Evolutionary conservation across 163 green algal genomes (phyloP).

Genomic region (Scenedesmus sp.): DNA sequence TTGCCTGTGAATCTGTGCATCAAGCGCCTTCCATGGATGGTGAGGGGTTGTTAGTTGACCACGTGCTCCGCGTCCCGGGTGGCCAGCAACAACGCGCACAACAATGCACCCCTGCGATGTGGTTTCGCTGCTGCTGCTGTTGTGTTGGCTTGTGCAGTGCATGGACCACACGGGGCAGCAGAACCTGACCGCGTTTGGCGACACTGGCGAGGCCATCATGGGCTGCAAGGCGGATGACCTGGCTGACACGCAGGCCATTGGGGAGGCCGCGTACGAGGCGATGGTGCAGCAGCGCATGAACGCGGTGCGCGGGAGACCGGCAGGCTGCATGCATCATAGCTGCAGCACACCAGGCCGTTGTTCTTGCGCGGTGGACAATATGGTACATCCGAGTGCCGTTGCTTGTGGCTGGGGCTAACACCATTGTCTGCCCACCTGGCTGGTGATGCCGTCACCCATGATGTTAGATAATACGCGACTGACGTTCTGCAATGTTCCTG

Average conservation of each 20-base stretch:
- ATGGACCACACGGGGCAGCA: constrained; percentile 85
- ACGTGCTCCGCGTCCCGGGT: too few species aligned
- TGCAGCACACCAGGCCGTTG: too few species aligned
- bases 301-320: too few species aligned
- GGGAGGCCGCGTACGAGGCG: background rate
- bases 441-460: too few species aligned
- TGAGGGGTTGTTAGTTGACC: too few species aligned
- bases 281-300: constrained; percentile 47
- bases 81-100: background rate
- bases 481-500: background rate
- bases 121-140: background rate
- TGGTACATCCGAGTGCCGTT: too few species aligned
- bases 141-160: constrained; percentile 40
- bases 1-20: too few species aligned
- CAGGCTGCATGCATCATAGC: too few species aligned
- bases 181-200: constrained; percentile 90
- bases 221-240: constrained; percentile 68
- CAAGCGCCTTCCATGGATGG: too few species aligned
- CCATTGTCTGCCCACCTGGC: too few species aligned
- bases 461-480: background rate
- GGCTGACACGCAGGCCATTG: constrained; percentile 16
- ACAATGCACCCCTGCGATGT: background rate
- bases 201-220: constrained; percentile 74
- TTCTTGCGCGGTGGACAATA: too few species aligned
- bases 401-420: too few species aligned